phyloP scores from a whole-genome alignment of 176 grass and related monocot genomes.

The Saccharum officinarum region DNA sequence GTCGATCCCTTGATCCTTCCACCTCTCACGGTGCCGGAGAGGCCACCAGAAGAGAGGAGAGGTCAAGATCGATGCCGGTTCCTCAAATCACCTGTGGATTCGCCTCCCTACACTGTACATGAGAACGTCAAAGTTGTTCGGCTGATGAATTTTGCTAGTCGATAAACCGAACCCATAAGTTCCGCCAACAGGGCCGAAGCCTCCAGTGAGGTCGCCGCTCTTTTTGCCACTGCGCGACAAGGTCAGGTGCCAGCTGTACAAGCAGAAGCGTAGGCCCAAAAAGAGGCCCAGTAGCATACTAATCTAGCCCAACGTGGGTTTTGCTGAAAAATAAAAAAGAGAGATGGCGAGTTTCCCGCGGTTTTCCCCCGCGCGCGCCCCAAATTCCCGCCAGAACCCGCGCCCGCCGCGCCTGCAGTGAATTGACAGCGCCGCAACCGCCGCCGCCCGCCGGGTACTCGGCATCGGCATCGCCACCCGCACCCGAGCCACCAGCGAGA shows the following conservation, averaged over 20 bases:
- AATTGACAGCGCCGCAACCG: not conserved
- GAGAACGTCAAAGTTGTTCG: no score
- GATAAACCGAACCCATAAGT: no score
- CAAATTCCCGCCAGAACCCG: conserved; percentile 27
- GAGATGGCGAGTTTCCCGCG: not conserved
- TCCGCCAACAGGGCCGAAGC: no score
- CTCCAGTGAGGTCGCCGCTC: no score
- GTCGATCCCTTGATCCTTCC: no score
- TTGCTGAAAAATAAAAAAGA: not conserved
- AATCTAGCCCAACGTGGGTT: not conserved
- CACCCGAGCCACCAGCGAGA: not conserved
- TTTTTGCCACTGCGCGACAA: no score
- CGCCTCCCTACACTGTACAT: no score
- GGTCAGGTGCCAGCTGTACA: not conserved
- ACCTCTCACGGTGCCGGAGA: no score
- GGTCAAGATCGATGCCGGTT: no score
- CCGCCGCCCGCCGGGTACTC: not conserved
- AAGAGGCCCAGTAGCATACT: not conserved
- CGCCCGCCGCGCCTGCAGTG: not conserved
- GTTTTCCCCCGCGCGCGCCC: not conserved
- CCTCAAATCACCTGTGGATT: no score
- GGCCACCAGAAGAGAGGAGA: no score
- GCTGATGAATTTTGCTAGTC: no score
- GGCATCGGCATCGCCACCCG: not conserved
- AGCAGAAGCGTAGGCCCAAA: not conserved